A percentile compares a stretch with the other conserved stretches of the same genome.
Conservation (phyloP, 2,329 filamentous ascomycete genomes). For the Fusarium drepaniforme region DNA sequence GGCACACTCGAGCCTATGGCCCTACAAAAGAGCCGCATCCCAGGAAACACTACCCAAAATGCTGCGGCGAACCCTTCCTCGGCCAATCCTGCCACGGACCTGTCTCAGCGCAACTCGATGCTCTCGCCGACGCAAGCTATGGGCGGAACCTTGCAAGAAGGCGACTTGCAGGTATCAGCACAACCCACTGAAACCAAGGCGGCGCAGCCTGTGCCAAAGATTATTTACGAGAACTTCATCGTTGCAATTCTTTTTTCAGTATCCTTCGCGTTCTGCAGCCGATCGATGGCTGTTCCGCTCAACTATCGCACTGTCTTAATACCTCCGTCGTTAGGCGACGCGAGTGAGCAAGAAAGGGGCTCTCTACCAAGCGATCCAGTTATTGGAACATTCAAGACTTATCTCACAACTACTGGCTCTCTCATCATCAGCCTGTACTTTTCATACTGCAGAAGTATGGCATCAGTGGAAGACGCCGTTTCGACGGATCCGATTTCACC, state of each 20-base stretch:
- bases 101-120: constrained; percentile 43
- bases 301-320: constrained; percentile 67
- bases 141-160: constrained; percentile 37
- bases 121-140: constrained; percentile 33
- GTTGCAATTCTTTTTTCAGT: constrained; percentile 64
- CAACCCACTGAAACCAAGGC: constrained; percentile 44
- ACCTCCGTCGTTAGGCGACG: constrained; percentile 40
- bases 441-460: constrained; percentile 60
- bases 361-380: constrained; percentile 44
- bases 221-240: constrained; percentile 67
- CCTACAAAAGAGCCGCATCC: constrained; percentile 59
- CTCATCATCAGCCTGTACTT: constrained; percentile 64
- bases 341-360: constrained; percentile 30
- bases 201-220: constrained; percentile 49
- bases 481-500: constrained; percentile 54
- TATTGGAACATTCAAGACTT: constrained; percentile 65
- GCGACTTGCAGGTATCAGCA: constrained; percentile 44
- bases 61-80: constrained; percentile 62
- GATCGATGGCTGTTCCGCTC: constrained; percentile 62
- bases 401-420: constrained; percentile 67
- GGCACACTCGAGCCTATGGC: constrained; percentile 63
- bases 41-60: constrained; percentile 54
- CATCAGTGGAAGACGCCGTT: constrained; percentile 59
- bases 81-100: constrained; percentile 55
- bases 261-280: constrained; percentile 62